Conservation (phyloP, 371 early-diverging fungal genomes). For the Batkoa obscura region DNA sequence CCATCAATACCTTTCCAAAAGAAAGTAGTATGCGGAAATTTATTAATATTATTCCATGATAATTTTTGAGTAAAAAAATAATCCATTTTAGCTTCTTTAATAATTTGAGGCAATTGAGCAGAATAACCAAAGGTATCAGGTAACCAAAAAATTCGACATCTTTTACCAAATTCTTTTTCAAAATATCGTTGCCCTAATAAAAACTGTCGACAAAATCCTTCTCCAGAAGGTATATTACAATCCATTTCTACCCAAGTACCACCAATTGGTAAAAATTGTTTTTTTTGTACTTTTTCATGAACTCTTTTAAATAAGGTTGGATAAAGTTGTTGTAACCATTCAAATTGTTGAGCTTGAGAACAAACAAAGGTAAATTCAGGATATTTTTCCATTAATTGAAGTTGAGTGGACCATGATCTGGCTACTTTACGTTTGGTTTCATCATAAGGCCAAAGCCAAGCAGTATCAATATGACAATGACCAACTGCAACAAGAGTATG, state of each 20-base stretch:
- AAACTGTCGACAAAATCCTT: constrained; percentile 83
- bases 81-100: constrained; percentile 53
- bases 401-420: constrained; percentile 75
- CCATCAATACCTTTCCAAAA: constrained; percentile 39
- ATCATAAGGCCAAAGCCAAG: constrained; percentile 69
- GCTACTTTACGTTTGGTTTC: constrained; percentile 93
- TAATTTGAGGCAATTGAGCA: constrained; percentile 80
- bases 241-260: constrained; percentile 98
- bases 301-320: constrained; percentile 65
- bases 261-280: constrained; percentile 87
- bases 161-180: constrained; percentile 62
- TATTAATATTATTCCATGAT: constrained; percentile 96
- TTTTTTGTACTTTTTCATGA: constrained; percentile 36
- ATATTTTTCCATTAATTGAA: constrained; percentile 62
- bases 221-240: constrained; percentile 89
- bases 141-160: constrained; percentile 78
- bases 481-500: constrained; percentile 65
- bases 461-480: constrained; percentile 60
- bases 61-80: constrained; percentile 97
- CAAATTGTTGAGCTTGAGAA: constrained; percentile 90
- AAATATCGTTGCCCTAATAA: constrained; percentile 77
- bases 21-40: constrained; percentile 91
- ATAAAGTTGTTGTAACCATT: constrained; percentile 73
- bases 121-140: constrained; percentile 75
- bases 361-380: constrained; percentile 79